Evolutionary conservation across 371 early-diverging fungal species (phyloP), one percentile per base, ranked within the genome.

Genomic region (Rhizomucor miehei): DNA sequence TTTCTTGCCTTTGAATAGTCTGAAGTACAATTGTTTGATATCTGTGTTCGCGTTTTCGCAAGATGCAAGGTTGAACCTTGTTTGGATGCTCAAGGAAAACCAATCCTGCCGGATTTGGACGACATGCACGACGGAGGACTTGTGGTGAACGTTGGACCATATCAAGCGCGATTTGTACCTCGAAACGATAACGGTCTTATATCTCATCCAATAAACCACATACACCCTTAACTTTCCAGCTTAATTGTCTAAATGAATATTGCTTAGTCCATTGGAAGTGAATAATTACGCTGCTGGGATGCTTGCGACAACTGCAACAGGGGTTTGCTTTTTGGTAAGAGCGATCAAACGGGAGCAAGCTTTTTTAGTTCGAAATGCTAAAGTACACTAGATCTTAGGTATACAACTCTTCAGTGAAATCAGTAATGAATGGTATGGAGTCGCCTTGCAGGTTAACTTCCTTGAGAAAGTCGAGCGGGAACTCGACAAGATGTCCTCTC

Each of bases 381-480:
- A 29, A 8, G 8, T 29, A 29, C 29, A 29, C 5, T 8, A 5
- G 8, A 29, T 29, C 8, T 73, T 66, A 77, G 49, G 77, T 77
- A 47, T 77, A 77, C 24, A 77, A 52, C 34, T 69, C 71, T 56
- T 71, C 64, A 17, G 67, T 65, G 45, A 61, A 60, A 48, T 69
- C 56, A 17, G 64, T 65, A 48, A 78, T 52, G 43, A 72, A 63
- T 10, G 73, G 73, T 50, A 75, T 67, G 10, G 73, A 64, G 56
- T 70, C 71, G 19, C 71, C 74, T 37, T 69, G 61, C 37, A 76
- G 63, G 55, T 79, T 75, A 24, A 74, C 88, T 12, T 84, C 54
- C 41, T 80, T 68, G 66, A 92, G 71, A 64, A 93, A 93, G 47
- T 82, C 69, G 24, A 80, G 71, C 37, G 93, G 91, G 69, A 90